Evolutionary conservation across 1,139 yeast genomes (phyloP).

Genomic region (Zygosaccharomyces sapae): DNA sequence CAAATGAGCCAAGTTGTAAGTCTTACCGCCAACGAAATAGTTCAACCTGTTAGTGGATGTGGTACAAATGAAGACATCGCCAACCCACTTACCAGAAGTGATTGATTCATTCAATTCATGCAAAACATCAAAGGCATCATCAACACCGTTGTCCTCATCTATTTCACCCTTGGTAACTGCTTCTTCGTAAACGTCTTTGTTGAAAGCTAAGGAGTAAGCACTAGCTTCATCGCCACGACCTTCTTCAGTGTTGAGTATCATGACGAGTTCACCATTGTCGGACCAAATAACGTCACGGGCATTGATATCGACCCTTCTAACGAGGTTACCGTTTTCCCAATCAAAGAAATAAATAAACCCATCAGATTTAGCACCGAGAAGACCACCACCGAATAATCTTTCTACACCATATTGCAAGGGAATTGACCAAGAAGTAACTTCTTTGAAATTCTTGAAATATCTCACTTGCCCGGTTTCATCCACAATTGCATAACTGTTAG

Average conservation of each 20-base stretch:
- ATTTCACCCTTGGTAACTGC: slow-evolving; percentile 56
- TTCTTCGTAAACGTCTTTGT: slow-evolving; percentile 60
- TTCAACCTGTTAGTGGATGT: slow-evolving; percentile 82
- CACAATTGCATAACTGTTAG: slow-evolving; percentile 79
- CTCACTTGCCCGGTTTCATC: slow-evolving; percentile 64
- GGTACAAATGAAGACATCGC: slow-evolving; percentile 92
- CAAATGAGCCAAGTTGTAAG: slow-evolving; percentile 87
- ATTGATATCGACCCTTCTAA: slow-evolving; percentile 79
- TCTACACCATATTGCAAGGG: slow-evolving; percentile 73
- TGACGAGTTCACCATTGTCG: slow-evolving; percentile 83
- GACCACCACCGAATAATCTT: slow-evolving; percentile 79
- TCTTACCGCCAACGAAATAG: slow-evolving; percentile 91
- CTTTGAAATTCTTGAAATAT: slow-evolving; percentile 80
- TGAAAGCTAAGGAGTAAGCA: slow-evolving; percentile 76
- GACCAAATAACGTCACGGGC: slow-evolving; percentile 87
- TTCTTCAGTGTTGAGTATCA: slow-evolving; percentile 56
- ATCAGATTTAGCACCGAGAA: slow-evolving; percentile 72
- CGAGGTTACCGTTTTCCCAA: slow-evolving; percentile 84
- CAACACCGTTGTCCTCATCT: slow-evolving; percentile 84
- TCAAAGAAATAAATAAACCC: slow-evolving; percentile 86
- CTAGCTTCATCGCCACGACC: slow-evolving; percentile 43
- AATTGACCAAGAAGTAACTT: slow-evolving; percentile 54
- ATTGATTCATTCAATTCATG: slow-evolving; percentile 78
- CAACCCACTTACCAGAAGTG: slow-evolving; percentile 91
- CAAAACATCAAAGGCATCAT: slow-evolving; percentile 76